Evolutionary conservation across 176 grass and related monocot genomes (phyloP), one percentile per base, ranked within the genome.

Genomic region (Lolium perenne): DNA sequence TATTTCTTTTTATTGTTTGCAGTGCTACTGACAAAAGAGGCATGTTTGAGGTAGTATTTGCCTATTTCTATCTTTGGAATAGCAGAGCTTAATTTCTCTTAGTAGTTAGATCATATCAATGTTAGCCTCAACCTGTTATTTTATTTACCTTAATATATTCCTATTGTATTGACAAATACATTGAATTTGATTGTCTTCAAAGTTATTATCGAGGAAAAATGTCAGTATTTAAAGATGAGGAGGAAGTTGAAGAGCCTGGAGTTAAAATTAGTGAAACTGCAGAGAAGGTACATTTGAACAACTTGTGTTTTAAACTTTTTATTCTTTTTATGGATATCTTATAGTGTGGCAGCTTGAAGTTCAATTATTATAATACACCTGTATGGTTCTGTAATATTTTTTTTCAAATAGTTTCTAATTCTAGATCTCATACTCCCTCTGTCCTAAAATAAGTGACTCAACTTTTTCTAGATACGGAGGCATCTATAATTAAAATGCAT

Each of bases 121-220:
- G 15, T 29, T 57, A 72, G 3, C 7, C 40, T 83, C 54, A 74
- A 29, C 10, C 23, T 17, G 46, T 47, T 55, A 38, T 71, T 35
- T 35, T 1, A 38, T 50, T 76, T 54, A 54, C 75, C 10, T 73
- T 25, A 83, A 69, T 48, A 12, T 74, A 38, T 89, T 53, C 45
- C 21, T 12, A 70, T 71, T 66, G 63, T 80, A 22, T 75, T 77
- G 50, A 81, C 40, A 7, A 69, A 1, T 40, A 22, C 4, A 21
- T 25, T 46, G 11, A 6, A 43, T 61, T 77, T 74, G 8, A 58
- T 82, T 84, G 26, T 53, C 47, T 85, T 78, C 2, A 71, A 81
- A 94, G 94, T 87, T 97, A 94, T 80, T 98, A 91, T 88, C 88
- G 92, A 90, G 93, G 96, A 38, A 74, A 92, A 73, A 82, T 98